Conservation (phyloP, 768 basidiomycete genomes). For the Boletus insuetus region DNA sequence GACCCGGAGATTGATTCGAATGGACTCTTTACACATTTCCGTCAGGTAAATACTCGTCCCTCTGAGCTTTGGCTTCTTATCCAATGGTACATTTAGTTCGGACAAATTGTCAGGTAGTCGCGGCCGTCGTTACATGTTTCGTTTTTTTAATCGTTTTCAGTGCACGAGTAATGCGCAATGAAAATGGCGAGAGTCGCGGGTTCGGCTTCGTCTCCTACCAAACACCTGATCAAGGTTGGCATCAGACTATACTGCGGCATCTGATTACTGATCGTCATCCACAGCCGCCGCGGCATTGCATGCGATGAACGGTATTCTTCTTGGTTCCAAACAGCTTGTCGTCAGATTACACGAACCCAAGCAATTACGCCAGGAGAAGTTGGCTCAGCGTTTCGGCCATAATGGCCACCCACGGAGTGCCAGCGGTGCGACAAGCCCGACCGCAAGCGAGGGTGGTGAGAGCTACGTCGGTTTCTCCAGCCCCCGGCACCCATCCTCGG, state of each 20-base stretch:
- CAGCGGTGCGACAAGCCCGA: conserved; percentile 84
- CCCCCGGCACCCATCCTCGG: conserved; percentile 53
- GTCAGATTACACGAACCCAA: conserved; percentile 91
- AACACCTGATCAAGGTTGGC: conserved; percentile 73
- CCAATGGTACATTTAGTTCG: conserved; percentile 51
- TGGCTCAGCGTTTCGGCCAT: conserved; percentile 77
- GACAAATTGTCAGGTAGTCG: conserved; percentile 82
- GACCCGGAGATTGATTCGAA: conserved; percentile 86
- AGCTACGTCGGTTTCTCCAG: conserved; percentile 72
- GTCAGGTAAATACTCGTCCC: conserved; percentile 45
- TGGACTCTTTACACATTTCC: conserved; percentile 78
- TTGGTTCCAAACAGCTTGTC: conserved; percentile 77
- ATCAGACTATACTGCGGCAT: background rate
- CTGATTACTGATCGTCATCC: conserved; percentile 4
- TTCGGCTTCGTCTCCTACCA: conserved; percentile 93
- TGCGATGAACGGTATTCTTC: conserved; percentile 71
- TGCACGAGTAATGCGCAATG: conserved; percentile 91
- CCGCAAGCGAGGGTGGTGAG: conserved; percentile 79
- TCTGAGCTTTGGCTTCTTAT: conserved; percentile 14
- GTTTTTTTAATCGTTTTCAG: conserved; percentile 34
- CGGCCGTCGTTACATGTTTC: background rate
- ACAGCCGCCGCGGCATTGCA: conserved; percentile 72
- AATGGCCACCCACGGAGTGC: conserved; percentile 79
- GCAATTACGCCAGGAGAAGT: conserved; percentile 84
- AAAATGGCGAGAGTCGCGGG: conserved; percentile 74